Percentiles rank a stretch among this genome's conserved stretches.
phyloP scores from a whole-genome alignment of 805 yeast genomes.

The Candida easanensis region DNA sequence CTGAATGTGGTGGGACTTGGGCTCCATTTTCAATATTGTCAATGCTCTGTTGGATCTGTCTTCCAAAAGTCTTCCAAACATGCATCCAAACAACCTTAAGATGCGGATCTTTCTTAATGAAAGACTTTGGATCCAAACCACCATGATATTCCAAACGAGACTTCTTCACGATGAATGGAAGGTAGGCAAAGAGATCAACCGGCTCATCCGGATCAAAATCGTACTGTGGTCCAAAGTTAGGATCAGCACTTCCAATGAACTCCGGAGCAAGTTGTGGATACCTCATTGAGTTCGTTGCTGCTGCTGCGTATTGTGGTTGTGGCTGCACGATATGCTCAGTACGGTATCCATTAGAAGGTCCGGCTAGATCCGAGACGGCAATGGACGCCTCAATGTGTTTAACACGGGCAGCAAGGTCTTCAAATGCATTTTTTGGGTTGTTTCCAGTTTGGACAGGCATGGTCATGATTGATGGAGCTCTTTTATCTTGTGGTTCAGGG shows the following conservation, averaged over 20 bases:
- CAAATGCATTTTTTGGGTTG: slow-evolving; percentile 16
- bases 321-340: neutral
- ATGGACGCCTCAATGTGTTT: slow-evolving; percentile 45
- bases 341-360: slow-evolving; percentile 4
- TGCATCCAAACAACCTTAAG: slow-evolving; percentile 34
- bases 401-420: slow-evolving; percentile 39
- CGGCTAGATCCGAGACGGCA: slow-evolving; percentile 32
- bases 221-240: slow-evolving; percentile 5
- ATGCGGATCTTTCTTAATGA: slow-evolving; percentile 46
- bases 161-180: slow-evolving; percentile 40
- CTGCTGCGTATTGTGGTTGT: no score
- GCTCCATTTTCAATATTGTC: slow-evolving; percentile 1
- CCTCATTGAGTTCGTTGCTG: neutral
- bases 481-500: neutral
- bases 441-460: neutral
- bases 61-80: slow-evolving; percentile 20
- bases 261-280: neutral
- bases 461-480: neutral
- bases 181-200: slow-evolving; percentile 42
- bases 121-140: slow-evolving; percentile 48
- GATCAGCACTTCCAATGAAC: slow-evolving; percentile 2
- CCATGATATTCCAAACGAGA: slow-evolving; percentile 47
- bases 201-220: slow-evolving; percentile 31
- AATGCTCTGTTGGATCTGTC: slow-evolving; percentile 2
- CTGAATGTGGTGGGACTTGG: neutral